phyloP scores from a whole-genome alignment of 192 early-diverging fungal genomes.

The Linnemannia schmuckeri region DNA sequence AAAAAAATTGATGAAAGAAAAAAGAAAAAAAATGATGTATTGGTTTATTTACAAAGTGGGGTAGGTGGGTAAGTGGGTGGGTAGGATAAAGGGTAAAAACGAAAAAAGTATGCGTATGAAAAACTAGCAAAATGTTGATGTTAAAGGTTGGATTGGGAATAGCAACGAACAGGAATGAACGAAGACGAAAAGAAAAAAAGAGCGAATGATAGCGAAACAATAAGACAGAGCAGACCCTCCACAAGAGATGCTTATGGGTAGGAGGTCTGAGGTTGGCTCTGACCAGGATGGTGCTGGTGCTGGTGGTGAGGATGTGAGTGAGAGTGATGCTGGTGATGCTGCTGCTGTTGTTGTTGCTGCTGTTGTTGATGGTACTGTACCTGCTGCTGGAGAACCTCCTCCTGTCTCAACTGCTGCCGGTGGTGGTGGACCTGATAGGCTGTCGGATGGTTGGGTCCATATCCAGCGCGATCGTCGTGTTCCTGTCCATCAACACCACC shows the following conservation, averaged over 20 bases:
- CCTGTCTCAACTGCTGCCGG: conserved; percentile 47
- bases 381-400: conserved; percentile 29
- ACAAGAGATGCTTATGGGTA: not conserved
- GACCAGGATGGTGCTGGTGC: conserved; percentile 16
- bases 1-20: not conserved
- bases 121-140: too few relatives aligned
- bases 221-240: not conserved
- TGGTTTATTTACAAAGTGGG: not conserved
- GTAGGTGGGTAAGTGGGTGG: not conserved
- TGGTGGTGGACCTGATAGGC: conserved; percentile 43
- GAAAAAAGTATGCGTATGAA: not conserved
- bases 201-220: not conserved
- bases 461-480: not conserved
- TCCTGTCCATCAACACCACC: not conserved
- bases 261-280: conserved; percentile 9
- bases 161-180: not conserved
- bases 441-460: conserved; percentile 11
- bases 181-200: not conserved
- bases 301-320: conserved; percentile 1
- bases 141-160: not conserved
- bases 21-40: conserved; percentile 3
- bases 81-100: not conserved
- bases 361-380: conserved; percentile 18
- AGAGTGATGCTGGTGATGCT: conserved; percentile 11
- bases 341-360: conserved; percentile 10